Percentiles rank a stretch among this genome's conserved stretches.
These are phyloP conservation scores for Tetrahymena borealis DNA, from an alignment of 73 alveolate genomes.

Conservation along the genomic window DNA sequence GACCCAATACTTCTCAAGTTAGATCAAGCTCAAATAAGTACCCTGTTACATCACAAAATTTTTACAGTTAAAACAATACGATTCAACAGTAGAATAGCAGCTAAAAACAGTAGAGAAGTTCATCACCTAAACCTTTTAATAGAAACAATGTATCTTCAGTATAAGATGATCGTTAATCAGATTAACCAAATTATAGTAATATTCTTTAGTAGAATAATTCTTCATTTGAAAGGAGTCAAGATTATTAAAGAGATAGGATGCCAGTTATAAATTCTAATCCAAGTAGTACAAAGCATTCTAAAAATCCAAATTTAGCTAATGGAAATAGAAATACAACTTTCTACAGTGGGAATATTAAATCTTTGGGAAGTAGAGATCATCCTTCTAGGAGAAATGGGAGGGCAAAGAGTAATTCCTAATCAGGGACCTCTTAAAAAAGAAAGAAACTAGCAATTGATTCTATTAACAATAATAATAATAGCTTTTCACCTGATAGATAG, in stretches of 20 bases:
- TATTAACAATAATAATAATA: neutral
- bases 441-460: neutral
- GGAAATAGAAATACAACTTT: neutral
- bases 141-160: neutral
- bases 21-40: neutral
- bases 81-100: neutral
- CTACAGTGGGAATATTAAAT: neutral
- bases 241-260: neutral
- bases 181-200: neutral
- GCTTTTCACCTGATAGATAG: neutral
- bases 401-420: neutral
- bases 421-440: neutral
- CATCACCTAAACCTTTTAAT: neutral
- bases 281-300: neutral
- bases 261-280: neutral
- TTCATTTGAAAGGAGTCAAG: neutral
- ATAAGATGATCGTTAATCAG: neutral
- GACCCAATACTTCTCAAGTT: neutral
- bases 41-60: neutral
- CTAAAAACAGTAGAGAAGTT: neutral
- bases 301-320: neutral
- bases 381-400: neutral
- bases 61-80: neutral
- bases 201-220: neutral
- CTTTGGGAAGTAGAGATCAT: neutral